These are phyloP conservation scores for Hortiboletus flavorubellus DNA, from an alignment of 768 basidiomycete species.

Conservation along the genomic window DNA sequence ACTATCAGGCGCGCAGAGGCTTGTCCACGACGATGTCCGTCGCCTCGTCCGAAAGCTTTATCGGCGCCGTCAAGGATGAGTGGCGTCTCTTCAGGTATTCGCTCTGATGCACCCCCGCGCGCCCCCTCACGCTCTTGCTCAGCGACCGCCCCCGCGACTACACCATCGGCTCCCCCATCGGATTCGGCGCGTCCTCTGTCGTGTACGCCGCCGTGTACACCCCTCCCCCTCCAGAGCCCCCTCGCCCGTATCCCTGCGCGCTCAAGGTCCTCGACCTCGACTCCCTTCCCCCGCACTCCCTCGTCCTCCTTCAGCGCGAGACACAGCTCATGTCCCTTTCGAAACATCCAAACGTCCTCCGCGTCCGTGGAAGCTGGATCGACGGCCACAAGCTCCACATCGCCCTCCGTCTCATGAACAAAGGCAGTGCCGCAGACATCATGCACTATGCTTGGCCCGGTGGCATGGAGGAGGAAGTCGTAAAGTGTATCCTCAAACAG, in stretches of 20 bases:
- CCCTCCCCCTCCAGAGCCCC: conserved; percentile 36
- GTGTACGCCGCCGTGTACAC: conserved; percentile 78
- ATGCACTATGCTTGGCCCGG: conserved; percentile 82
- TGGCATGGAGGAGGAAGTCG: conserved; percentile 90
- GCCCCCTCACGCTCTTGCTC: not conserved
- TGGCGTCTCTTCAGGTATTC: conserved; percentile 76
- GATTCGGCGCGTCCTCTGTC: conserved; percentile 89
- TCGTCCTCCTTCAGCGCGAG: conserved; percentile 76
- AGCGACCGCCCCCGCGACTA: conserved; percentile 75
- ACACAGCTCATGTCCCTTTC: conserved; percentile 90
- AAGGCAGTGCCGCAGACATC: conserved; percentile 81
- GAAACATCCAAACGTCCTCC: conserved; percentile 90
- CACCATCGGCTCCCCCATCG: conserved; percentile 71
- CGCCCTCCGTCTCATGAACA: conserved; percentile 86
- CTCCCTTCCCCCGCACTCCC: conserved; percentile 62
- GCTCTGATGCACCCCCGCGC: not conserved
- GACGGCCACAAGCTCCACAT: conserved; percentile 81
- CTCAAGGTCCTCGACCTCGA: conserved; percentile 91
- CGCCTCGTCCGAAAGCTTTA: conserved; percentile 42
- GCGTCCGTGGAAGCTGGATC: conserved; percentile 89
- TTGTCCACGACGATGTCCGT: conserved; percentile 16
- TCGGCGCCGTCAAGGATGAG: conserved; percentile 81
- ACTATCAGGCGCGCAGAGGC: no score
- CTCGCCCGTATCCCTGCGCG: conserved; percentile 57
- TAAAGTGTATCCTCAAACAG: conserved; percentile 81